These are phyloP conservation scores for Vigna radiata DNA, from an alignment of 306 rosid genomes.

Conservation along the genomic window DNA sequence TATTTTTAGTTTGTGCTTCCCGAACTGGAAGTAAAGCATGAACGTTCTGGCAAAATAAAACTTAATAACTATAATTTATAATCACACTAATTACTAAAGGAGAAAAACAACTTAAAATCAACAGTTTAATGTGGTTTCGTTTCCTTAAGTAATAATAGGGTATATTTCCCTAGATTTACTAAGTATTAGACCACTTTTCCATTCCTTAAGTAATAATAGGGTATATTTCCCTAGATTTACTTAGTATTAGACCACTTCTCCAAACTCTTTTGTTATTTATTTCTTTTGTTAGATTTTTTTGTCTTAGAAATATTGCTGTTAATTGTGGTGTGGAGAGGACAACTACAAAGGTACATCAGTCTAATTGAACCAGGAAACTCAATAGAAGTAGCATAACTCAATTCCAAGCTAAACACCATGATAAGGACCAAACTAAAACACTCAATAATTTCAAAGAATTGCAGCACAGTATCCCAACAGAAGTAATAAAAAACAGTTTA, in stretches of 20 bases:
- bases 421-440: not conserved
- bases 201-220: not conserved
- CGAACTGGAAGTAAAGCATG: not conserved
- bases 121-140: no score
- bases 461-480: not conserved
- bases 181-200: no score
- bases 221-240: no score
- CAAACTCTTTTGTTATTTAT: no score
- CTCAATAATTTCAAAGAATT: not conserved
- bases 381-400: slow-evolving; percentile 11
- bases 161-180: no score
- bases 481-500: not conserved
- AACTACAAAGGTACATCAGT: no score
- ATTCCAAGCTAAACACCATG: slow-evolving; percentile 8
- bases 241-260: no score
- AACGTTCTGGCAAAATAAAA: not conserved
- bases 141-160: not conserved
- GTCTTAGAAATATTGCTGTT: no score
- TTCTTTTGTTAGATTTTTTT: no score
- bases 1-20: not conserved
- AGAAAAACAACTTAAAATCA: no score
- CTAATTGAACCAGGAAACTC: slow-evolving; percentile 23
- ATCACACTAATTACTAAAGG: no score
- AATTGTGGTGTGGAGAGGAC: no score
- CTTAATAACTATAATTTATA: not conserved